Percentiles rank a stretch among this genome's conserved stretches.
Evolutionary conservation across 2,329 filamentous ascomycete genomes (phyloP).

Genomic region (Stagonosporopsis cucurbitacearum): DNA sequence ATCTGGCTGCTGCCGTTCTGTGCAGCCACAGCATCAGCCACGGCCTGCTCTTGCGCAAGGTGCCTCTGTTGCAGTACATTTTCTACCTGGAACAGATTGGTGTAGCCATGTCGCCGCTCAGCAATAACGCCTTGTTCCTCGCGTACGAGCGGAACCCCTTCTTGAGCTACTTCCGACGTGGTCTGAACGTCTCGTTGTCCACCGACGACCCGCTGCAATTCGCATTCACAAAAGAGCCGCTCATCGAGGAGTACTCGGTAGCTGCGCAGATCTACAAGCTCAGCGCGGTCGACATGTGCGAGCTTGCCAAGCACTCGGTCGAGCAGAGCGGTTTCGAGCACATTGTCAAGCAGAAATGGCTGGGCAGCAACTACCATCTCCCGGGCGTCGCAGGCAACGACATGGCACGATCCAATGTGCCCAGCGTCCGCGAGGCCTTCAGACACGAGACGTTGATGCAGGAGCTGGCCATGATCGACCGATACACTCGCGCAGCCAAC

Average conservation of each 20-base stretch:
- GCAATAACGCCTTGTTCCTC: conserved; percentile 95
- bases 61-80: conserved; percentile 92
- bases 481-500: conserved; percentile 51
- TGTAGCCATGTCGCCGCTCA: conserved; percentile 98
- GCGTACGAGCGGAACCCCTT: conserved; percentile 98
- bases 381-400: conserved; percentile 85
- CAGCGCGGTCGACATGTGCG: conserved; percentile 96
- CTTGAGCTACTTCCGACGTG: conserved; percentile 91
- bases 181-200: conserved; percentile 92
- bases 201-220: conserved; percentile 98
- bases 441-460: conserved; percentile 83
- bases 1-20: conserved; percentile 87
- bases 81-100: conserved; percentile 99
- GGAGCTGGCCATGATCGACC: conserved; percentile 75
- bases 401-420: conserved; percentile 96
- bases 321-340: conserved; percentile 93
- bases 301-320: conserved; percentile 94
- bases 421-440: conserved; percentile 89
- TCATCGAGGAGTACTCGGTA: conserved; percentile 98
- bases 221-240: conserved; percentile 95
- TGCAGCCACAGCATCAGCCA: conserved; percentile 98
- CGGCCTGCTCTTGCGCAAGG: conserved; percentile 88
- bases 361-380: conserved; percentile 77
- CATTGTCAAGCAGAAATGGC: conserved; percentile 87
- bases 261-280: conserved; percentile 99